Conservation (phyloP, 2,329 filamentous ascomycete species). For the Coccinonectria pachysandricola region DNA sequence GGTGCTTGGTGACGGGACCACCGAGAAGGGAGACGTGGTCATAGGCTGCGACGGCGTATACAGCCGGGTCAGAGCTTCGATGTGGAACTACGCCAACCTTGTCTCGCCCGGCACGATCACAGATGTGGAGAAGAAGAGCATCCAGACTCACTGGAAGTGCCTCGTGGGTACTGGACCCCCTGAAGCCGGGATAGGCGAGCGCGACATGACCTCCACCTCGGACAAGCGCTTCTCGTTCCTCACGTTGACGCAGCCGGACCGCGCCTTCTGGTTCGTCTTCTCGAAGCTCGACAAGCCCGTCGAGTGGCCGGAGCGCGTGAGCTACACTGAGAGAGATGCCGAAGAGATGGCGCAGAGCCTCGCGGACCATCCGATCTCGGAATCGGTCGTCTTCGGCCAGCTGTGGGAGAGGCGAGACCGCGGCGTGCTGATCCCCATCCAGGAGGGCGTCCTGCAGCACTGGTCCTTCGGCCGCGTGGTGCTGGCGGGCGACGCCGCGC, state of each 20-base stretch:
- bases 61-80: conserved; percentile 18
- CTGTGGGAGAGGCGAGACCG: conserved; percentile 18
- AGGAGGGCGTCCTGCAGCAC: conserved; percentile 22
- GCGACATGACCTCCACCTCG: conserved; percentile 5
- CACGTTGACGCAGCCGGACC: conserved; percentile 2
- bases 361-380: conserved; percentile 17
- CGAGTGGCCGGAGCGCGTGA: conserved; percentile 14
- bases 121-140: conserved; percentile 11
- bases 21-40: conserved; percentile 30
- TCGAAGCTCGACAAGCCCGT: conserved; percentile 10
- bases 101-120: conserved; percentile 5
- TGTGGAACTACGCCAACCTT: conserved; percentile 14
- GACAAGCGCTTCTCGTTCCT: conserved; percentile 18
- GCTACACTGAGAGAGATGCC: conserved; percentile 23
- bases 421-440: conserved; percentile 16
- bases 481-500: conserved; percentile 23
- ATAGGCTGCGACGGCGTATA: conserved; percentile 33
- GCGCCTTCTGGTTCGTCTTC: conserved; percentile 8
- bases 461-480: conserved; percentile 23
- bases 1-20: no score
- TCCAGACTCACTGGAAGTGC: conserved; percentile 8
- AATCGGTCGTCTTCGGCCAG: conserved; percentile 22
- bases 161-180: conserved; percentile 5
- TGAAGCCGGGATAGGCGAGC: conserved; percentile 4
- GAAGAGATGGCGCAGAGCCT: conserved; percentile 17